Conservation (phyloP, 768 basidiomycete species). For the Calocera viscosa region DNA sequence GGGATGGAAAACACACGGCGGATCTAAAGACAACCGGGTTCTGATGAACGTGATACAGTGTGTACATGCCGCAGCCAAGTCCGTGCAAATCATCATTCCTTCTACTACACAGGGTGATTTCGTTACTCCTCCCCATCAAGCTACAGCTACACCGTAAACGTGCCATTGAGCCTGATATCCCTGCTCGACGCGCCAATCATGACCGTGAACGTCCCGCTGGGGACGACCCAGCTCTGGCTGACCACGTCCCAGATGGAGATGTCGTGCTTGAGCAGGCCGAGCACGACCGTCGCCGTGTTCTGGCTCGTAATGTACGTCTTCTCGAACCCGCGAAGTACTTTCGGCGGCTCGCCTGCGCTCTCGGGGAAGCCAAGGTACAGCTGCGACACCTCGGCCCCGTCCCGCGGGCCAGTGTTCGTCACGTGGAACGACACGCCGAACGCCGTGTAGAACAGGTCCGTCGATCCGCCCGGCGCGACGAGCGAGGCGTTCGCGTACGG, state of each 20-base stretch:
- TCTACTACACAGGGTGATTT: no score
- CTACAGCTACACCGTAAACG: constrained; percentile 21
- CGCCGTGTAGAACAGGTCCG: not conserved
- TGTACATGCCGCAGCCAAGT: no score
- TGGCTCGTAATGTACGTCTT: constrained; percentile 38
- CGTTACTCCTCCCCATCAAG: no score
- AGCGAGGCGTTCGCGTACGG: not conserved
- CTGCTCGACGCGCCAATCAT: constrained; percentile 46
- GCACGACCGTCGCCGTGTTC: constrained; percentile 36
- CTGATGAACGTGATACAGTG: no score
- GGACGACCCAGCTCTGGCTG: constrained; percentile 65
- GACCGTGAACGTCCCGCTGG: constrained; percentile 48
- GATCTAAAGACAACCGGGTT: no score
- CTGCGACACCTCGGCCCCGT: constrained; percentile 67
- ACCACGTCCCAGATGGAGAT: constrained; percentile 64
- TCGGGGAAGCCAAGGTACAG: constrained; percentile 58
- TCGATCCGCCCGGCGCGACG: not conserved
- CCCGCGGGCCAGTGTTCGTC: constrained; percentile 46
- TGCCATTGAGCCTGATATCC: constrained; percentile 37
- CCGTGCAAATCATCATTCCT: no score
- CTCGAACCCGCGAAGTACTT: constrained; percentile 57
- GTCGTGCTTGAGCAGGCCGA: constrained; percentile 56
- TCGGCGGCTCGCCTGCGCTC: constrained; percentile 56
- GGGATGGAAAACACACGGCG: no score
- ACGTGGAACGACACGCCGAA: constrained; percentile 46